These are phyloP conservation scores for Solanum habrochaites DNA, from an alignment of 257 asterid genomes.

Conservation along the genomic window DNA sequence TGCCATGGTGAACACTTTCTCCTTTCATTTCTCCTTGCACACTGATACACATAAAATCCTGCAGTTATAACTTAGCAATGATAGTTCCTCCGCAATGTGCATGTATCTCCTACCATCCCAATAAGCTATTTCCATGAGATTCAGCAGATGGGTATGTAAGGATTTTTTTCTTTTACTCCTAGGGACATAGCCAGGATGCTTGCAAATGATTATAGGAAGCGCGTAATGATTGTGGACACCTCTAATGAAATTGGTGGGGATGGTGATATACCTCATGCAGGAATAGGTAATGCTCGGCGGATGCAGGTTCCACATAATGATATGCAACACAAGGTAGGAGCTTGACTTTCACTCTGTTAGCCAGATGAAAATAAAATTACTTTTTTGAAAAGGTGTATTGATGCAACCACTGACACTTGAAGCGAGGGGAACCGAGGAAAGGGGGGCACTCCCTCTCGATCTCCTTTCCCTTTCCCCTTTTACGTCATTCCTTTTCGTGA, in stretches of 20 bases:
- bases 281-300: conserved; percentile 92
- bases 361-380: not conserved
- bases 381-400: not conserved
- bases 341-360: not conserved
- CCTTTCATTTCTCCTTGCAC: not conserved
- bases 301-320: conserved; percentile 97
- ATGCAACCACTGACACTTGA: not conserved
- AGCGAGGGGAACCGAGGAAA: too few relatives aligned
- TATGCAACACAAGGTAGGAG: conserved; percentile 79
- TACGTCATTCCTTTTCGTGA: too few relatives aligned
- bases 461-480: too few relatives aligned
- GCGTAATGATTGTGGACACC: conserved; percentile 98
- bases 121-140: not conserved
- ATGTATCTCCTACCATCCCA: not conserved
- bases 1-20: not conserved
- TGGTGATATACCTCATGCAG: conserved; percentile 93
- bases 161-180: not conserved
- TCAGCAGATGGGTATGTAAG: not conserved
- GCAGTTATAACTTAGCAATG: not conserved
- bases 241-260: conserved; percentile 98
- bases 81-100: not conserved
- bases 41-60: not conserved
- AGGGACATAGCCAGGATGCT: conserved; percentile 99
- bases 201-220: conserved; percentile 78
- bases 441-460: too few relatives aligned